Evolutionary conservation across 306 rosid genomes (phyloP).

Genomic region (Aeschynomene evenia): DNA sequence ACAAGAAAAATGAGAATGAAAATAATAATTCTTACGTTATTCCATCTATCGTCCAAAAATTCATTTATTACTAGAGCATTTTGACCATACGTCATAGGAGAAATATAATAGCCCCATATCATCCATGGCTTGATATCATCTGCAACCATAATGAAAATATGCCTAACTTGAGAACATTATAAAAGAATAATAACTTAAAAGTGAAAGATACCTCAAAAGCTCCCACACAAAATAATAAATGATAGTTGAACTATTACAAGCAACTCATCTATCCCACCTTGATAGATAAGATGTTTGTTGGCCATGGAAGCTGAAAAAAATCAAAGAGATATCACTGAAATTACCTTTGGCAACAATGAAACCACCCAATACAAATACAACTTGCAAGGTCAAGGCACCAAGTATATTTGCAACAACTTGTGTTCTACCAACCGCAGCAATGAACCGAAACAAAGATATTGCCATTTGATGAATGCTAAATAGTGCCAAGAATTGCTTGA

Average conservation of each 20-base stretch:
- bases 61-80: slow-evolving; percentile 72
- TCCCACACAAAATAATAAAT: no score
- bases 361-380: slow-evolving; percentile 56
- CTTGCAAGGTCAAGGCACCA: slow-evolving; percentile 38
- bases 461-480: slow-evolving; percentile 62
- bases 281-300: no score
- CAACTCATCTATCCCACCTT: no score
- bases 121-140: slow-evolving; percentile 70
- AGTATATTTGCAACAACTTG: slow-evolving; percentile 44
- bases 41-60: slow-evolving; percentile 75
- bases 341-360: slow-evolving; percentile 52
- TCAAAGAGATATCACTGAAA: background rate
- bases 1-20: background rate
- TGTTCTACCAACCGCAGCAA: slow-evolving; percentile 58
- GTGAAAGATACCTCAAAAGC: no score
- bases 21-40: slow-evolving; percentile 34
- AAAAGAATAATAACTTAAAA: no score
- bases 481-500: slow-evolving; percentile 48
- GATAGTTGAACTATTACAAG: no score
- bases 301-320: no score
- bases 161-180: no score
- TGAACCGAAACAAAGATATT: slow-evolving; percentile 47
- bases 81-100: slow-evolving; percentile 84
- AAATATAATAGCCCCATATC: slow-evolving; percentile 69
- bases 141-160: slow-evolving; percentile 18